Percentiles rank a stretch among this genome's conserved stretches.
Evolutionary conservation across 2,329 filamentous ascomycete genomes (phyloP).

Genomic region (Annulohypoxylon truncatum): DNA sequence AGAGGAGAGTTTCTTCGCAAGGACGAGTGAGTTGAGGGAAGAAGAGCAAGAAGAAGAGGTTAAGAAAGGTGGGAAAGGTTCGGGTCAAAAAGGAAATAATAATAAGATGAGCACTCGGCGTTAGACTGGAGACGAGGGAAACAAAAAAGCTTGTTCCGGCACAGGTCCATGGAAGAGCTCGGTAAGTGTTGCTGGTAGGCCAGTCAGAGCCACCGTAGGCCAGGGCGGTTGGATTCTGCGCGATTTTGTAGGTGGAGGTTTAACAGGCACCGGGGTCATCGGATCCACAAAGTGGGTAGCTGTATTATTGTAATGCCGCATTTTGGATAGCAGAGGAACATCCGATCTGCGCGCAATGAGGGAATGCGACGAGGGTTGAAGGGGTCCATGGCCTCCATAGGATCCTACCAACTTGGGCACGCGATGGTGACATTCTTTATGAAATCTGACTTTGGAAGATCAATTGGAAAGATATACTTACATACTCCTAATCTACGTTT

Average conservation of each 20-base stretch:
- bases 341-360: conserved; percentile 38
- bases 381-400: conserved; percentile 1
- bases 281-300: conserved; percentile 45
- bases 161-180: conserved; percentile 39
- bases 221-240: conserved; percentile 44
- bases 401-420: conserved; percentile 25
- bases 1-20: conserved; percentile 43
- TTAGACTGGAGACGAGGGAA: conserved; percentile 44
- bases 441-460: not conserved
- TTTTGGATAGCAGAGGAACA: conserved; percentile 39
- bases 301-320: conserved; percentile 44
- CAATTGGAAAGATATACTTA: conserved; percentile 18
- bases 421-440: conserved; percentile 8
- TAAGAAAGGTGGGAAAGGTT: conserved; percentile 40
- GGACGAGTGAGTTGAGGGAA: conserved; percentile 51
- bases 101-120: conserved; percentile 46
- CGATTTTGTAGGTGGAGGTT: conserved; percentile 49
- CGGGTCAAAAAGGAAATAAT: conserved; percentile 46
- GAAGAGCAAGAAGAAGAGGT: conserved; percentile 40
- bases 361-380: conserved; percentile 42
- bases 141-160: conserved; percentile 47
- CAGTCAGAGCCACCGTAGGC: conserved; percentile 23
- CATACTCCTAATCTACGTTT: conserved; percentile 11
- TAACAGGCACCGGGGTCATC: conserved; percentile 41
- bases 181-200: conserved; percentile 29